phyloP scores from a whole-genome alignment of 73 alveolate genomes.

The Durusdinium trenchii region DNA sequence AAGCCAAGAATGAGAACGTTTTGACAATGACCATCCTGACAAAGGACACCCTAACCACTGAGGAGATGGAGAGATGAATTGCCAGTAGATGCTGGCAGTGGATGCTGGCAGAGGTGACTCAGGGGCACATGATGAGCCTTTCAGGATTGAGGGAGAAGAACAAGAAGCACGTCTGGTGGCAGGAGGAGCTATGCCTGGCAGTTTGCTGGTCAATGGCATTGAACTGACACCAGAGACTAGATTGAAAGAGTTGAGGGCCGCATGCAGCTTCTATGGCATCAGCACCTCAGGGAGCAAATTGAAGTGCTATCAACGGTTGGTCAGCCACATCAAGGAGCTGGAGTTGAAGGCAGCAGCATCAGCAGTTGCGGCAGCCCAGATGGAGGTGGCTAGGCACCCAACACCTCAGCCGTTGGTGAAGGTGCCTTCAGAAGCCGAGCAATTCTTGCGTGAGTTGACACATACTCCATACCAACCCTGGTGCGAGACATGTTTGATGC shows the following conservation, averaged over 20 bases:
- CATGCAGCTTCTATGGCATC: neutral
- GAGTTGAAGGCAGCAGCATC: neutral
- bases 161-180: no score
- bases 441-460: neutral
- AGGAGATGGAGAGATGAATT: no score
- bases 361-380: neutral
- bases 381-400: neutral
- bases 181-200: no score
- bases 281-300: neutral
- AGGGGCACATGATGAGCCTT: no score
- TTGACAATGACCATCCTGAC: no score
- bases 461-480: neutral
- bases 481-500: neutral
- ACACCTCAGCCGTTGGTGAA: neutral
- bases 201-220: neutral
- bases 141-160: no score
- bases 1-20: no score
- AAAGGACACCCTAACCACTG: no score
- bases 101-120: no score
- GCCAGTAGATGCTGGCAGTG: no score
- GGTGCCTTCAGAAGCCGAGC: neutral
- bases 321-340: neutral
- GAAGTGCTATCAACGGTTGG: neutral
- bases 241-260: neutral
- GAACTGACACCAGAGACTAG: neutral